Percentiles rank a stretch among this genome's conserved stretches.
Conservation (phyloP, 108 stramenopile species). For the Cyclotella sp. region DNA sequence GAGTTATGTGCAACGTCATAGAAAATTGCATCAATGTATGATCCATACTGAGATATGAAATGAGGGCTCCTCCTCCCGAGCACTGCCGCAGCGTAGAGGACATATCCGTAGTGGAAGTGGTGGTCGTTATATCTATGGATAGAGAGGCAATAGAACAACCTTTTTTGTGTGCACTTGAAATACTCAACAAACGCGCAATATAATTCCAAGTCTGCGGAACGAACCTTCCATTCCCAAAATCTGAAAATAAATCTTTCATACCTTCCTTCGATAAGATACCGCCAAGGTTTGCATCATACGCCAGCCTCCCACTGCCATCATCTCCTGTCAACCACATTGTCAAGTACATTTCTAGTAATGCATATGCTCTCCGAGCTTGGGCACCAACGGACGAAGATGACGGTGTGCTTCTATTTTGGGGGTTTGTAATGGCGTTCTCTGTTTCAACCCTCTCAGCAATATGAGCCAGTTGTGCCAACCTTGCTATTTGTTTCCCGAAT, state of each 20-base stretch:
- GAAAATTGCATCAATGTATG: slow-evolving; percentile 74
- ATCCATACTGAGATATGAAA: slow-evolving; percentile 71
- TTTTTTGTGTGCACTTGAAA: neutral
- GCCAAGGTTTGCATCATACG: slow-evolving; percentile 51
- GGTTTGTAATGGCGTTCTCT: slow-evolving; percentile 18
- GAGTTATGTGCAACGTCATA: slow-evolving; percentile 79
- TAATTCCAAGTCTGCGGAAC: neutral
- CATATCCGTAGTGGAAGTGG: slow-evolving; percentile 79
- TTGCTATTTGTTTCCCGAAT: slow-evolving; percentile 82
- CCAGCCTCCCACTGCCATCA: slow-evolving; percentile 25
- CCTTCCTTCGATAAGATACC: slow-evolving; percentile 54
- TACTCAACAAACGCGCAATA: neutral
- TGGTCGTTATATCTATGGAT: slow-evolving; percentile 55
- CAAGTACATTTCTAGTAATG: slow-evolving; percentile 45
- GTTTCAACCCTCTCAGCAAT: slow-evolving; percentile 55
- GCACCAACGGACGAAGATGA: neutral
- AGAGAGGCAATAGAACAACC: neutral
- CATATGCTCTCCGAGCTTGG: slow-evolving; percentile 23
- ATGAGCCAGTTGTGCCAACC: slow-evolving; percentile 82
- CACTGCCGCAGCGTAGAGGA: slow-evolving; percentile 80
- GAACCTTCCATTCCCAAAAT: slow-evolving; percentile 51
- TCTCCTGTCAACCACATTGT: slow-evolving; percentile 42
- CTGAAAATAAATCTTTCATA: slow-evolving; percentile 34
- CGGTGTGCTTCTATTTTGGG: slow-evolving; percentile 6
- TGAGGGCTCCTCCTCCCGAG: slow-evolving; percentile 65